Conservation (phyloP, 495 filamentous ascomycete genomes). For the Podospora tetraspora region DNA sequence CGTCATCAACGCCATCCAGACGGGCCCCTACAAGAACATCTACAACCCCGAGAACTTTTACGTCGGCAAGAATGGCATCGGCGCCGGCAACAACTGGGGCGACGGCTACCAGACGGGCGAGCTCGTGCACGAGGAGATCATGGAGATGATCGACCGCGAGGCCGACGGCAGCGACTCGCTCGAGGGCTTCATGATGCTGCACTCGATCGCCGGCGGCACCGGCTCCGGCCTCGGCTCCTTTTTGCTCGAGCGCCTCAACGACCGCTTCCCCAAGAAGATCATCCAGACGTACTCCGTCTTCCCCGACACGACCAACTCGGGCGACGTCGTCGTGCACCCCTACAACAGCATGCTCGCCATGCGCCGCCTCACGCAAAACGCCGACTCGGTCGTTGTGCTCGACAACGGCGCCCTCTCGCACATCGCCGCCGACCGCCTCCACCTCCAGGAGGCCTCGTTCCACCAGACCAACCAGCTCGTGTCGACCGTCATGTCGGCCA, state of each 20-base stretch:
- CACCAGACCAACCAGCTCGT: constrained; percentile 97
- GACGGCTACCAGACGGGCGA: constrained; percentile 92
- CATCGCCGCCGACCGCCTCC: constrained; percentile 90
- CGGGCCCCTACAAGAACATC: constrained; percentile 90
- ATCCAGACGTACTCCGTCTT: constrained; percentile 99
- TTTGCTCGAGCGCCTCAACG: constrained; percentile 92
- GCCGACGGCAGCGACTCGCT: constrained; percentile 96
- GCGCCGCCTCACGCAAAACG: constrained; percentile 87
- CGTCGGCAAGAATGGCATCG: constrained; percentile 81
- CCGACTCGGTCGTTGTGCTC: constrained; percentile 95
- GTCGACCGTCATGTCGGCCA: constrained; percentile 97
- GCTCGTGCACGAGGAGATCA: constrained; percentile 87
- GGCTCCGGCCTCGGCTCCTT: constrained; percentile 92
- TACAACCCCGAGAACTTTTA: constrained; percentile 99
- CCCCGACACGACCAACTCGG: constrained; percentile 75
- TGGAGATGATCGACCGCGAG: constrained; percentile 99
- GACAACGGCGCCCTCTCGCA: constrained; percentile 92
- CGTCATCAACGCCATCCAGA: constrained; percentile 87
- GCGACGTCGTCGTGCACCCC: constrained; percentile 93
- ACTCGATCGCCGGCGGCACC: constrained; percentile 96
- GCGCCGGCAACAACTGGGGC: constrained; percentile 97
- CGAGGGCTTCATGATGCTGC: constrained; percentile 97
- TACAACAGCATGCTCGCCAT: constrained; percentile 95
- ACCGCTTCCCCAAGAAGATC: constrained; percentile 96
- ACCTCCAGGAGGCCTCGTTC: constrained; percentile 90